Base-by-base conservation (phyloP, 2,329 filamentous ascomycete species). In the Sphaerulina vaccinii region DNA sequence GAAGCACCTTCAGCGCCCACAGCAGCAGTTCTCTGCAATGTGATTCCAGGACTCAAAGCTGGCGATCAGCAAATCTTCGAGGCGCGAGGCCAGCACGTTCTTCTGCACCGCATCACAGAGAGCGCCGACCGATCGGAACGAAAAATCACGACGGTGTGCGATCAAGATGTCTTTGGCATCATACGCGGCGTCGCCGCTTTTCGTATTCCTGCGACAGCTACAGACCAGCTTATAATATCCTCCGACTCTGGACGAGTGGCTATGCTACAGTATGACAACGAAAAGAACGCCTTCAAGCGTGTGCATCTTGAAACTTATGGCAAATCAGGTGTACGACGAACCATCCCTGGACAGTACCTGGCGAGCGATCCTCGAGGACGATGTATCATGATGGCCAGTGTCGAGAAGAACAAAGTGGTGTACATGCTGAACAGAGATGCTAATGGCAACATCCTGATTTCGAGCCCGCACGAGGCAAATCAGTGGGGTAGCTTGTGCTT, bases 351-450 rank as follows among this genome's bases (percentile, higher is more conserved):
- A 55, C 90, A 99, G 71, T 99, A 96, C 67, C 81, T 99, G 22
- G 93, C 92, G 5, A 89, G 90, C 46, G 93, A 99, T 66, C 93
- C 93, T 22, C 96, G 96, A 72, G 93, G 93, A 50, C 84, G 93
- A 75, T 95, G 95, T 49, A 96, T 92, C 68, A 80, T 99, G 68
- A 88, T 97, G 56, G 90, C 93, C 8, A 92, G 91, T 4, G 81
- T 92, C 49, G 95, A 99, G 75, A 99, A 99, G 81, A 99, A 97
- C 76, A 99, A 99, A 76, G 86, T 99, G 51, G 93, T 99, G 62
- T 99, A 99, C 73, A 92, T 99, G 65, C 79, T 99, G 62, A 97
- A 97, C 72, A 86, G 95, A 60, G 95, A 96, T 73, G 83, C 90
- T 2, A 90, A 97, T 72, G 91, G 91, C 15, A 89, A 96, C 70